Evolutionary conservation across 1,139 yeast species (phyloP).

Genomic region (Pneumocystis carinii): DNA sequence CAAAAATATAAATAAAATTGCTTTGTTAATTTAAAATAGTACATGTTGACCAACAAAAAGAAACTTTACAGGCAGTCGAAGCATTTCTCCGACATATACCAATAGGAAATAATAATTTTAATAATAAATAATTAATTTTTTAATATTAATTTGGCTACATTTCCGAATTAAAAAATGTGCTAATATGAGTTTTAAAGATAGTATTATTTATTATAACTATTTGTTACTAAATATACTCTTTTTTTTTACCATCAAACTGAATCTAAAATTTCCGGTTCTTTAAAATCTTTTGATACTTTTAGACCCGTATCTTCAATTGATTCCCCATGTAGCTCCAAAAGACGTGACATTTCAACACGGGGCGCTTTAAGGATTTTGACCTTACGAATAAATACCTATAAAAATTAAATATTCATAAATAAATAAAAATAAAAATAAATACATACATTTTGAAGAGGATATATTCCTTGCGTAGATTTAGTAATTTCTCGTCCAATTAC

Average conservation of each 20-base stretch:
- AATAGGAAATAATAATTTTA: too few relatives aligned
- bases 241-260: slow-evolving; percentile 32
- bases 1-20: not conserved
- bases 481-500: slow-evolving; percentile 84
- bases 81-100: not conserved
- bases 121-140: too few relatives aligned
- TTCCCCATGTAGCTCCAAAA: slow-evolving; percentile 85
- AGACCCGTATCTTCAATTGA: slow-evolving; percentile 64
- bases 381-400: slow-evolving; percentile 53
- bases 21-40: not conserved
- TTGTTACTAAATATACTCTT: too few relatives aligned
- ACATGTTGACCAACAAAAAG: not conserved
- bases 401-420: not conserved
- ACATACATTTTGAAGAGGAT: slow-evolving; percentile 71
- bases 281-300: slow-evolving; percentile 76
- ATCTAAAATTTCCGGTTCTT: slow-evolving; percentile 71
- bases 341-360: slow-evolving; percentile 77
- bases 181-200: too few relatives aligned
- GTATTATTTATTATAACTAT: too few relatives aligned
- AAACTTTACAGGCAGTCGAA: not conserved
- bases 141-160: too few relatives aligned
- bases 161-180: too few relatives aligned
- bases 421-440: not conserved
- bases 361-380: slow-evolving; percentile 85
- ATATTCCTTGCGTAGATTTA: slow-evolving; percentile 69